Conservation (phyloP, 1,284 basidiomycete species). For the Trichosporon ovoides region DNA sequence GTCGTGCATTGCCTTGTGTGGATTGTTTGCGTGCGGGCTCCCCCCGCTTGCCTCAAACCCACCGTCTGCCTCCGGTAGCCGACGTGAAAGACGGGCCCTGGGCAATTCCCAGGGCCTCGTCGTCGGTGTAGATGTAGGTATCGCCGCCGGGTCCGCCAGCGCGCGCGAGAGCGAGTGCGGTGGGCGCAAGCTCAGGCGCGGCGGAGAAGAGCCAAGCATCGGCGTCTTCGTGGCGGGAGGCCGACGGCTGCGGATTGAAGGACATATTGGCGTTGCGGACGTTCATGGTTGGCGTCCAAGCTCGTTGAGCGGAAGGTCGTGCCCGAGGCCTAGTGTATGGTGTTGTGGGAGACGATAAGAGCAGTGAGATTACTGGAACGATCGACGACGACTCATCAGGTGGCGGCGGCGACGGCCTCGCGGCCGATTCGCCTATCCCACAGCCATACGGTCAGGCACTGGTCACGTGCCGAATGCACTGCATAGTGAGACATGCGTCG, state of each 20-base stretch:
- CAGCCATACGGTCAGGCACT: background rate
- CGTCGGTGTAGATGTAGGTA: constrained; percentile 42
- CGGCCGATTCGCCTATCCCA: background rate
- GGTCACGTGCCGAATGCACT: background rate
- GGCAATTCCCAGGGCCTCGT: constrained; percentile 19
- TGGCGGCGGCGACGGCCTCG: background rate
- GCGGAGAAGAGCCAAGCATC: constrained; percentile 22
- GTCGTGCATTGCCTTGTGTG: background rate
- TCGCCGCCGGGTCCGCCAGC: constrained; percentile 40
- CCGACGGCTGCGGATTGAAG: background rate
- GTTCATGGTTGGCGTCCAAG: constrained; percentile 4
- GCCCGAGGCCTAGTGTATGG: constrained; percentile 2
- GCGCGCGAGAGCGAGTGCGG: constrained; percentile 44
- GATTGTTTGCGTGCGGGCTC: constrained; percentile 31
- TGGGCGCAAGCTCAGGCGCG: constrained; percentile 22
- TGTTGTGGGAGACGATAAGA: constrained; percentile 2
- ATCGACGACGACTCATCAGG: too few species aligned
- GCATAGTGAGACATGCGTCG: background rate
- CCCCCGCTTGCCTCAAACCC: constrained; percentile 51
- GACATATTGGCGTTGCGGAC: background rate
- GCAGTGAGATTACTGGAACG: background rate
- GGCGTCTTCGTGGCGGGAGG: background rate
- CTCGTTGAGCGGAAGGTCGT: constrained; percentile 6
- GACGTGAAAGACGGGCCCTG: constrained; percentile 30
- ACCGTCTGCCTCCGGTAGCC: constrained; percentile 45